Evolutionary conservation across 768 basidiomycete genomes (phyloP).

Genomic region (Leccinum uliginosum): DNA sequence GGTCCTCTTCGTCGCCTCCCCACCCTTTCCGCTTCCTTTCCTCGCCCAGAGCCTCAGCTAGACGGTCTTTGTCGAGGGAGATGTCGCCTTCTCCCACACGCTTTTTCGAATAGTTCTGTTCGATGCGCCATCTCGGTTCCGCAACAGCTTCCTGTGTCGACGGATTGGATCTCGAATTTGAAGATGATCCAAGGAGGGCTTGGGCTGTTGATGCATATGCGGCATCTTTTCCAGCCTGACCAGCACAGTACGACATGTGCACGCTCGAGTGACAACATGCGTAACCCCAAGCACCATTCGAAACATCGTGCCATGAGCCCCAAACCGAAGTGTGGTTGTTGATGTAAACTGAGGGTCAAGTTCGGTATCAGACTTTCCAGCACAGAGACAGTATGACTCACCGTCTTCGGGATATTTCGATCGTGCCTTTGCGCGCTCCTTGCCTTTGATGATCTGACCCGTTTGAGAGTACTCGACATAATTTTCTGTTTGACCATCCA

Average conservation of each 20-base stretch:
- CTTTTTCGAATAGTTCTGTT: slow-evolving; percentile 75
- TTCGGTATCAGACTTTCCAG: slow-evolving; percentile 1
- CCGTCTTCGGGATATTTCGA: slow-evolving; percentile 98
- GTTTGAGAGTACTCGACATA: slow-evolving; percentile 96
- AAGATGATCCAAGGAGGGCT: slow-evolving; percentile 50
- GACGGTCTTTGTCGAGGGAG: slow-evolving; percentile 63
- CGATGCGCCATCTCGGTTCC: slow-evolving; percentile 38
- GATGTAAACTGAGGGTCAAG: slow-evolving; percentile 55
- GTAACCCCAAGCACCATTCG: slow-evolving; percentile 82
- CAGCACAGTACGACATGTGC: slow-evolving; percentile 89
- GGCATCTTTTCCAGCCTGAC: slow-evolving; percentile 78
- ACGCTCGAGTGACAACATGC: slow-evolving; percentile 88
- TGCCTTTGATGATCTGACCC: slow-evolving; percentile 88
- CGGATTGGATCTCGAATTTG: slow-evolving; percentile 25
- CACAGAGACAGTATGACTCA: slow-evolving; percentile 34
- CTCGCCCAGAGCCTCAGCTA: slow-evolving; percentile 68
- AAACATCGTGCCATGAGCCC: slow-evolving; percentile 89
- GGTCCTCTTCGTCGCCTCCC: slow-evolving; percentile 51
- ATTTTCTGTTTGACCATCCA: slow-evolving; percentile 94
- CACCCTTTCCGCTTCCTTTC: slow-evolving; percentile 75
- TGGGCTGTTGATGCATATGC: slow-evolving; percentile 70
- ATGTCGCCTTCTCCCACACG: slow-evolving; percentile 79
- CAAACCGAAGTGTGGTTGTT: slow-evolving; percentile 97
- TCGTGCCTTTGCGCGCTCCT: slow-evolving; percentile 78
- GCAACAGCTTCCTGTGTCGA: slow-evolving; percentile 30